These are phyloP conservation scores for Starmerella geochares DNA, from an alignment of 805 yeast genomes.

Conservation along the genomic window DNA sequence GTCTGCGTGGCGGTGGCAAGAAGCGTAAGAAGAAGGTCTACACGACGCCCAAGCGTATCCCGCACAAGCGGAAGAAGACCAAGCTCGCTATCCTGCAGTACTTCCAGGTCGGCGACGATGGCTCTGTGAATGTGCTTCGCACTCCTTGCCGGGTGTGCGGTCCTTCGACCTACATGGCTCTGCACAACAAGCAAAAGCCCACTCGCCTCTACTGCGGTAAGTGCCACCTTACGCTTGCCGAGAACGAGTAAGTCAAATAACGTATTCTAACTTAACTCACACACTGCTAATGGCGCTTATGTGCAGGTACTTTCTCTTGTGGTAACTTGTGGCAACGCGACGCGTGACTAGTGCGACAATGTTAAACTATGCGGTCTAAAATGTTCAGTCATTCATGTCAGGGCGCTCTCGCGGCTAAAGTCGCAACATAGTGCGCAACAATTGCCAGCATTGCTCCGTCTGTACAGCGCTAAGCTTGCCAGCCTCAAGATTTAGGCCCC, in stretches of 20 bases:
- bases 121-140: constrained; percentile 96
- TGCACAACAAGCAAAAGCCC: constrained; percentile 69
- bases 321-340: no score
- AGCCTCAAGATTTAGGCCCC: no score
- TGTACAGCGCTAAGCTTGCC: no score
- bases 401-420: no score
- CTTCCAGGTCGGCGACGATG: constrained; percentile 98
- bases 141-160: constrained; percentile 98
- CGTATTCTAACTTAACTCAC: constrained; percentile 9
- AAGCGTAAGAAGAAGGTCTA: constrained; percentile 99
- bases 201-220: constrained; percentile 99
- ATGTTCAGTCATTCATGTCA: no score
- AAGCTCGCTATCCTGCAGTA: constrained; percentile 98
- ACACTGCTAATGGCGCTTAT: constrained; percentile 4
- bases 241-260: constrained; percentile 16
- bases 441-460: no score
- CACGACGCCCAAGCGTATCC: constrained; percentile 99
- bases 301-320: no score
- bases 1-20: constrained; percentile 99
- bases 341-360: no score
- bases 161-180: constrained; percentile 98
- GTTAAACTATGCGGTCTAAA: no score
- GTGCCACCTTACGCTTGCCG: constrained; percentile 80
- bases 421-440: no score
- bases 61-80: constrained; percentile 98